A percentile compares a stretch with the other conserved stretches of the same genome.
Conservation (phyloP, 208 protist species). For the Borovskyia barvae region DNA sequence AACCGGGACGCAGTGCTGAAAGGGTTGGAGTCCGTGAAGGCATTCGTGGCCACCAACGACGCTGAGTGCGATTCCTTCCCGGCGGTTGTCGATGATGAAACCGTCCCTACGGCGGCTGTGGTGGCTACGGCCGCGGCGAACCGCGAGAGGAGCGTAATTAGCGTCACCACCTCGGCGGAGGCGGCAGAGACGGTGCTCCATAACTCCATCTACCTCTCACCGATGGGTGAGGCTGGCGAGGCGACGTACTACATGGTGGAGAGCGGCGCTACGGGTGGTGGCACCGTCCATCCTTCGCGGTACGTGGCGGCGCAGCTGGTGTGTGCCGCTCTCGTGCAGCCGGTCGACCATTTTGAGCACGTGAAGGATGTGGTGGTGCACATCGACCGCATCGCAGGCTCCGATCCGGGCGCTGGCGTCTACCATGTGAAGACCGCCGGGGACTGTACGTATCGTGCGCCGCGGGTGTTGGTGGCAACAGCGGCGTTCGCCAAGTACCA, state of each 20-base stretch:
- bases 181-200: conserved; percentile 17
- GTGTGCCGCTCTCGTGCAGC: conserved; percentile 6
- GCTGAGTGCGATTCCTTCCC: not conserved
- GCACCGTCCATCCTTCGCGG: conserved; percentile 26
- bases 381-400: not conserved
- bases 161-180: conserved; percentile 3
- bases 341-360: conserved; percentile 8
- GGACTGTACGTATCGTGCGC: conserved; percentile 4
- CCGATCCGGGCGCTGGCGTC: not conserved
- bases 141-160: conserved; percentile 13
- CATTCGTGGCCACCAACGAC: not conserved
- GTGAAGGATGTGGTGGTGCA: conserved; percentile 19
- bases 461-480: conserved; percentile 22
- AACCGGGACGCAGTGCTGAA: conserved; percentile 2
- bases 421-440: conserved; percentile 21
- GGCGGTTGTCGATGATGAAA: conserved; percentile 8
- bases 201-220: conserved; percentile 6
- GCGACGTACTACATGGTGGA: conserved; percentile 29
- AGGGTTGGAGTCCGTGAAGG: conserved; percentile 12
- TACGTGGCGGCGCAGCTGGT: conserved; percentile 21
- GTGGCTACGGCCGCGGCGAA: conserved; percentile 2
- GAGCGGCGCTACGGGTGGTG: conserved; percentile 8
- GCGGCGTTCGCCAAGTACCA: conserved; percentile 18
- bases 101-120: not conserved
- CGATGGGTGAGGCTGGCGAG: conserved; percentile 6